A percentile compares a stretch with the other conserved stretches of the same genome.
Evolutionary conservation across 2,329 filamentous ascomycete species (phyloP).

Genomic region (Sphaerostilbella broomeana): DNA sequence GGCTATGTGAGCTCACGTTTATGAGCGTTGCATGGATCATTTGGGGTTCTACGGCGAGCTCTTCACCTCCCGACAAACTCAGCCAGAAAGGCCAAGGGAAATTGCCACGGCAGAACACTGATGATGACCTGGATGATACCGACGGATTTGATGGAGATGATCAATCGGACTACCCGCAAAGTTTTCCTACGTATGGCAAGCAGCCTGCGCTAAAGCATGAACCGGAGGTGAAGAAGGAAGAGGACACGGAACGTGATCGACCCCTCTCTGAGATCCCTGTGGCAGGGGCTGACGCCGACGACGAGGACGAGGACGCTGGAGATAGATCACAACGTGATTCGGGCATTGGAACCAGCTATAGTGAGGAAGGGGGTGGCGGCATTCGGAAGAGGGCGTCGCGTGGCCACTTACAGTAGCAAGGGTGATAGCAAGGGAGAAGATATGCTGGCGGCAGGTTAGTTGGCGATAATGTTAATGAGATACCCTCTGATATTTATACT

Average conservation of each 20-base stretch:
- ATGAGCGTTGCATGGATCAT: slow-evolving; percentile 59
- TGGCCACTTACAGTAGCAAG: slow-evolving; percentile 14
- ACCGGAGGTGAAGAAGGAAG: slow-evolving; percentile 31
- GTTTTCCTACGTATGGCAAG: slow-evolving; percentile 37
- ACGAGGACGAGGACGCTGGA: slow-evolving; percentile 34
- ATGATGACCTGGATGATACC: slow-evolving; percentile 19
- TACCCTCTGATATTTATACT: too few relatives aligned
- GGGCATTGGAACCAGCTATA: slow-evolving; percentile 50
- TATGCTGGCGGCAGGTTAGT: too few relatives aligned
- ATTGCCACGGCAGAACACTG: slow-evolving; percentile 10
- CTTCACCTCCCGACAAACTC: slow-evolving; percentile 10
- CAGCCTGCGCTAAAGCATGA: slow-evolving; percentile 37
- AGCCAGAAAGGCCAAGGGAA: slow-evolving; percentile 11
- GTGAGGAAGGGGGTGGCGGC: slow-evolving; percentile 29
- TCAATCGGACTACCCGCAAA: slow-evolving; percentile 36
- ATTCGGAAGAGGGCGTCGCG: slow-evolving; percentile 28
- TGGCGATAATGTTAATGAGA: too few relatives aligned
- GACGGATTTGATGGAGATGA: slow-evolving; percentile 27
- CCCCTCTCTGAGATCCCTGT: slow-evolving; percentile 29
- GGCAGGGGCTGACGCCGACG: slow-evolving; percentile 38
- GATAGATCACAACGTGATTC: slow-evolving; percentile 33
- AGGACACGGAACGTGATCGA: slow-evolving; percentile 17
- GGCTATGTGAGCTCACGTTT: slow-evolving; percentile 65
- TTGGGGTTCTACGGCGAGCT: slow-evolving; percentile 34
- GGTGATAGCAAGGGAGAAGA: too few relatives aligned